Conservation (phyloP, 2,329 filamentous ascomycete genomes). For the Aspergillus chevalieri region DNA sequence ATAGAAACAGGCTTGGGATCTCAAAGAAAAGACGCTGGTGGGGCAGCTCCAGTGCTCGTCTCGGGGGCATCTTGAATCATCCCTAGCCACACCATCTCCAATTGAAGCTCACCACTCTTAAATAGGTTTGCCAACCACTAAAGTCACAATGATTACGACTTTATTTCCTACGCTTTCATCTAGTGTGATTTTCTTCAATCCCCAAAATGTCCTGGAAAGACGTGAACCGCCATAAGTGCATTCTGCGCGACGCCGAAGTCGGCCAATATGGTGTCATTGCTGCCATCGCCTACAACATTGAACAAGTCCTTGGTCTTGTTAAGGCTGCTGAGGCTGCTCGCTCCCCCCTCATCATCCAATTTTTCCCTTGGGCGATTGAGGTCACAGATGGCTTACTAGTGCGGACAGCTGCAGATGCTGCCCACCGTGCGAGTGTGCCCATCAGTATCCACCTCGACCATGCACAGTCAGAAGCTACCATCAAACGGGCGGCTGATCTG, state of each 20-base stretch:
- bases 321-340: conserved; percentile 56
- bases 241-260: conserved; percentile 48
- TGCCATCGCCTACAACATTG: conserved; percentile 59
- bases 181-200: too few relatives aligned
- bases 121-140: too few relatives aligned
- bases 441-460: conserved; percentile 58
- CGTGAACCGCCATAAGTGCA: conserved; percentile 26
- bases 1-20: too few relatives aligned
- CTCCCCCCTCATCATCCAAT: conserved; percentile 60
- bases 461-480: conserved; percentile 54
- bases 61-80: too few relatives aligned
- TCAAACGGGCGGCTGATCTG: conserved; percentile 51
- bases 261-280: conserved; percentile 53
- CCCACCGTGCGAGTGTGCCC: conserved; percentile 50
- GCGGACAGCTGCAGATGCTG: conserved; percentile 47
- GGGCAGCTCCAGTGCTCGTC: too few relatives aligned
- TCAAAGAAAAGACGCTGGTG: too few relatives aligned
- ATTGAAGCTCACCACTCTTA: too few relatives aligned
- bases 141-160: too few relatives aligned
- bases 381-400: conserved; percentile 53
- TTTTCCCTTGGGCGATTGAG: conserved; percentile 64
- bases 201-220: conserved; percentile 25
- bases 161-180: too few relatives aligned
- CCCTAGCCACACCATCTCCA: too few relatives aligned
- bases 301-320: too few relatives aligned